These are phyloP conservation scores for Buxus sempervirens DNA, from an alignment of 164 flowering plant genomes.

Conservation along the genomic window DNA sequence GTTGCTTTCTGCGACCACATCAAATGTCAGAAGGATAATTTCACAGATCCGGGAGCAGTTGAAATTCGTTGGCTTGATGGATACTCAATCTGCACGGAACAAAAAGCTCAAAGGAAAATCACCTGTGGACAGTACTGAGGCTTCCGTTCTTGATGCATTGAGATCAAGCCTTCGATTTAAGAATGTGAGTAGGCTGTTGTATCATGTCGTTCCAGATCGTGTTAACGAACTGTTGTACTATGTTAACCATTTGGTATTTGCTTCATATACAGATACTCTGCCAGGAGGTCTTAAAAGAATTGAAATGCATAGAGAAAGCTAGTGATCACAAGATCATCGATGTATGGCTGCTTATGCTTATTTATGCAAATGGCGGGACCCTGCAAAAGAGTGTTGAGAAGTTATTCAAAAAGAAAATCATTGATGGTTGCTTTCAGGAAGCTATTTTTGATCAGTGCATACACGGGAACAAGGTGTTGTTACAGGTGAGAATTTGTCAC, in stretches of 20 bases:
- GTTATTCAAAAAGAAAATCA: slow-evolving; percentile 61
- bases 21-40: slow-evolving; percentile 60
- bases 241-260: neutral
- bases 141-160: slow-evolving; percentile 61
- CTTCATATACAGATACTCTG: slow-evolving; percentile 45
- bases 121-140: slow-evolving; percentile 41
- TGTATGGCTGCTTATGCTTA: slow-evolving; percentile 73
- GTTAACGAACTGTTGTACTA: neutral
- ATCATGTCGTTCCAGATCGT: neutral
- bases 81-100: slow-evolving; percentile 25
- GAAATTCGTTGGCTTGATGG: slow-evolving; percentile 47
- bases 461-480: slow-evolving; percentile 50
- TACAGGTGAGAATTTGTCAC: slow-evolving; percentile 39
- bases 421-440: slow-evolving; percentile 53
- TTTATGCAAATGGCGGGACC: slow-evolving; percentile 58
- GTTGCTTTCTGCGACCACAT: slow-evolving; percentile 59
- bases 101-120: slow-evolving; percentile 66
- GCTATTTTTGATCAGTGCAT: slow-evolving; percentile 69
- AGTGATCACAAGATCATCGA: slow-evolving; percentile 75
- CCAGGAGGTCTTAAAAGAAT: slow-evolving; percentile 67
- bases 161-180: slow-evolving; percentile 72
- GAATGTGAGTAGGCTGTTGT: slow-evolving; percentile 40
- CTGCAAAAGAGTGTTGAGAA: slow-evolving; percentile 54
- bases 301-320: slow-evolving; percentile 52
- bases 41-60: slow-evolving; percentile 64